Conservation (phyloP, 495 filamentous ascomycete genomes). For the Lasiosphaeria hispida region DNA sequence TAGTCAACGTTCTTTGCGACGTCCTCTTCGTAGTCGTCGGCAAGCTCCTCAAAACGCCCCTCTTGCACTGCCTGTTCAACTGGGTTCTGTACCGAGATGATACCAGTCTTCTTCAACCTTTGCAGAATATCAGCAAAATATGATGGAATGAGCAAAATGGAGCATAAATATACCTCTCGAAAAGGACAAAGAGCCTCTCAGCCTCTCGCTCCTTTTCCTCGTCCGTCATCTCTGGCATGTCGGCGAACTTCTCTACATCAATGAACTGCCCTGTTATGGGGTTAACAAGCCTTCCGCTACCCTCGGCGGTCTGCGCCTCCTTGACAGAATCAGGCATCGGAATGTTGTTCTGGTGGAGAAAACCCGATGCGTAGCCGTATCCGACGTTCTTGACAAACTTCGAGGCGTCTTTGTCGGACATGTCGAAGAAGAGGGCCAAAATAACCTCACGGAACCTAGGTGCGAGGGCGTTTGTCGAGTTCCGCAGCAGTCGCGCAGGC, state of each 20-base stretch:
- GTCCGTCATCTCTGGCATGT: slow-evolving; percentile 71
- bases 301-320: slow-evolving; percentile 48
- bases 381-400: slow-evolving; percentile 79
- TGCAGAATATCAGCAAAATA: slow-evolving; percentile 10
- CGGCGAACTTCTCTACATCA: slow-evolving; percentile 60
- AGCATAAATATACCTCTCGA: slow-evolving; percentile 67
- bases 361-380: slow-evolving; percentile 89
- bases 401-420: slow-evolving; percentile 71
- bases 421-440: slow-evolving; percentile 77
- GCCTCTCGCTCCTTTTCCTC: slow-evolving; percentile 94
- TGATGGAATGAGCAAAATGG: not conserved
- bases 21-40: slow-evolving; percentile 38
- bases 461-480: slow-evolving; percentile 70
- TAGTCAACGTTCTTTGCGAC: slow-evolving; percentile 1
- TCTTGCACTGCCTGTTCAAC: slow-evolving; percentile 70
- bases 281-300: slow-evolving; percentile 54
- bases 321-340: slow-evolving; percentile 65
- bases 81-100: slow-evolving; percentile 83
- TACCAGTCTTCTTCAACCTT: slow-evolving; percentile 77
- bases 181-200: slow-evolving; percentile 88
- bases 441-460: slow-evolving; percentile 73
- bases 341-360: slow-evolving; percentile 77
- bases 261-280: slow-evolving; percentile 87
- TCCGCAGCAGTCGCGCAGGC: slow-evolving; percentile 71
- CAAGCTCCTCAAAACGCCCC: slow-evolving; percentile 76